Conservation (phyloP, 371 early-diverging fungal species). For the Apophysomyces variabilis region DNA sequence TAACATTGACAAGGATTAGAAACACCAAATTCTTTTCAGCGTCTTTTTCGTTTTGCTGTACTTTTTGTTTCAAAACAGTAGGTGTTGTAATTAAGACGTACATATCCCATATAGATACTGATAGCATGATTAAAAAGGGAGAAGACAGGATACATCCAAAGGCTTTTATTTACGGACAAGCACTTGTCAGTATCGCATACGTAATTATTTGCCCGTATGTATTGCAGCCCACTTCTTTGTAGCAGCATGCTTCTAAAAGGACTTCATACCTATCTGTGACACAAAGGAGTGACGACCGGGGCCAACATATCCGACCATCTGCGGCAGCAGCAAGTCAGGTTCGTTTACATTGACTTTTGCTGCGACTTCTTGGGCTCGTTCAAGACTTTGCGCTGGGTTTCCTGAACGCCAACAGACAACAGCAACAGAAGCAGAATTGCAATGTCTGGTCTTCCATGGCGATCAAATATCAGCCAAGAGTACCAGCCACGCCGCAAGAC, state of each 20-base stretch:
- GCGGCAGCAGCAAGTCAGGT: not conserved
- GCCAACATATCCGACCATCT: not conserved
- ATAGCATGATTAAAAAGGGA: too few species aligned
- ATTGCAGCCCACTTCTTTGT: not conserved
- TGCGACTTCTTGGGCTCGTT: not conserved
- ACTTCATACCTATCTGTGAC: not conserved
- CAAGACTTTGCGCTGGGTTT: not conserved
- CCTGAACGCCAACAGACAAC: not conserved
- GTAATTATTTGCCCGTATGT: too few species aligned
- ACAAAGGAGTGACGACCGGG: not conserved
- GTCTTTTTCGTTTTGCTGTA: too few species aligned
- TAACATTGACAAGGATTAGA: too few species aligned
- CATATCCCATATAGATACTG: too few species aligned
- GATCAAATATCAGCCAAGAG: not conserved
- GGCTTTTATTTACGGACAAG: too few species aligned
- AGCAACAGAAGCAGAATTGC: not conserved
- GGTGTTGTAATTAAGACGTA: too few species aligned
- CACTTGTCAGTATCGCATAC: too few species aligned
- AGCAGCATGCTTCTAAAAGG: slow-evolving; percentile 6
- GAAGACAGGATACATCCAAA: too few species aligned
- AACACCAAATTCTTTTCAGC: too few species aligned
- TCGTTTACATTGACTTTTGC: not conserved
- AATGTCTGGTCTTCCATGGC: not conserved
- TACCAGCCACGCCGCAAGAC: not conserved
- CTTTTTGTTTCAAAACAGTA: too few species aligned